phyloP scores from a whole-genome alignment of 352 stramenopile genomes.

The Phytopythium litorale region DNA sequence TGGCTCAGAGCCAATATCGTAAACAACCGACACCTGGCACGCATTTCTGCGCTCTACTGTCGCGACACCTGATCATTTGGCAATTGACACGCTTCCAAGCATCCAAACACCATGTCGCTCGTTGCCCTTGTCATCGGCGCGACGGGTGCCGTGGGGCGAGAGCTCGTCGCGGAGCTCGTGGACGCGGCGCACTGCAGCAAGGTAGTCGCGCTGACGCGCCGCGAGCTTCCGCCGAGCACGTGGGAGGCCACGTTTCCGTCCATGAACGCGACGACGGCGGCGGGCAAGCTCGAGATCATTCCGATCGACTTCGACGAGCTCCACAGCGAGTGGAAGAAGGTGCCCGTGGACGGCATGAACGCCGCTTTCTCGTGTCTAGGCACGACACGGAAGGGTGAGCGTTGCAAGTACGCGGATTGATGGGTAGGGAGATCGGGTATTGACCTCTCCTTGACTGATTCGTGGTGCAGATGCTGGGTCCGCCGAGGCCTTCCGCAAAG shows the following conservation, averaged over 20 bases:
- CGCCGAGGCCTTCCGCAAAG: slow-evolving; percentile 58
- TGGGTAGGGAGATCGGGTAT: neutral
- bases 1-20: neutral
- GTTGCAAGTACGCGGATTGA: neutral
- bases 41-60: neutral
- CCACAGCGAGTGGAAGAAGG: slow-evolving; percentile 25
- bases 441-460: neutral
- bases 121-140: slow-evolving; percentile 52
- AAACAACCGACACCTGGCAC: neutral
- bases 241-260: slow-evolving; percentile 41
- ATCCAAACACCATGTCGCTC: slow-evolving; percentile 22
- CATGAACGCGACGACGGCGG: slow-evolving; percentile 30
- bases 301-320: slow-evolving; percentile 52
- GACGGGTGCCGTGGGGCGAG: slow-evolving; percentile 60
- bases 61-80: neutral
- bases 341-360: slow-evolving; percentile 25
- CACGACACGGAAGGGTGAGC: slow-evolving; percentile 55
- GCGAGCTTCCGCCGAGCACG: slow-evolving; percentile 40
- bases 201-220: slow-evolving; percentile 54
- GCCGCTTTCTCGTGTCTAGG: slow-evolving; percentile 64
- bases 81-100: neutral
- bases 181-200: slow-evolving; percentile 45
- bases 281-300: slow-evolving; percentile 51
- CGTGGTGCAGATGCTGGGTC: slow-evolving; percentile 33
- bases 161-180: slow-evolving; percentile 62